Conservation (phyloP, 257 asterid species). For the Plantago ovata region DNA sequence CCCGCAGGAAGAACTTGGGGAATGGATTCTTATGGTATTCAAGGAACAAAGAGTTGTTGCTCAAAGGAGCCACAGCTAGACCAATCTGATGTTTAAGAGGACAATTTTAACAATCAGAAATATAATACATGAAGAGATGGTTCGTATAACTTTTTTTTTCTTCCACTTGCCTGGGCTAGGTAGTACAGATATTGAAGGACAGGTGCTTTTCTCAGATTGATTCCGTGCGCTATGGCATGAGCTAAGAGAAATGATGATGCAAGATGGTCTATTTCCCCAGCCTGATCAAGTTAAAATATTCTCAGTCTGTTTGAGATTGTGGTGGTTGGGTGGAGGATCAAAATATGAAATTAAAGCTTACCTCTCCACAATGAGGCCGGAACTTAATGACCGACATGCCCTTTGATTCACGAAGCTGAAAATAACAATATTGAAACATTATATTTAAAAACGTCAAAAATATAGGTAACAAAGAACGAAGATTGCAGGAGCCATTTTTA, state of each 20-base stretch:
- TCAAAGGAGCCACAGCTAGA: slow-evolving; percentile 95
- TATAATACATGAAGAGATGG: neutral
- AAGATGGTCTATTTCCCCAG: slow-evolving; percentile 96
- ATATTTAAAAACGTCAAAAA: neutral
- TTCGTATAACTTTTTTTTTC: slow-evolving; percentile 8
- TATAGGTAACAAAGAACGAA: neutral
- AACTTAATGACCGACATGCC: slow-evolving; percentile 93
- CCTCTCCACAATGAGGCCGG: slow-evolving; percentile 99
- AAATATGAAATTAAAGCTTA: slow-evolving; percentile 23
- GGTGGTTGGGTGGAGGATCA: neutral
- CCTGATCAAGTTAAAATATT: slow-evolving; percentile 44
- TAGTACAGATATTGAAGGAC: slow-evolving; percentile 90
- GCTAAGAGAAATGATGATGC: slow-evolving; percentile 89
- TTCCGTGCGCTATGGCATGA: slow-evolving; percentile 92
- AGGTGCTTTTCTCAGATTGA: slow-evolving; percentile 89
- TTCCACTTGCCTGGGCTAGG: slow-evolving; percentile 76
- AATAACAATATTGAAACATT: neutral
- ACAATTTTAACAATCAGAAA: slow-evolving; percentile 23
- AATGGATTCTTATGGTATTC: slow-evolving; percentile 97
- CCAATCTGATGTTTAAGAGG: slow-evolving; percentile 60
- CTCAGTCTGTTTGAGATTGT: slow-evolving; percentile 1
- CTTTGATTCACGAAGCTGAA: slow-evolving; percentile 95
- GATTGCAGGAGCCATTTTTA: neutral
- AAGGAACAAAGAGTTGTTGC: slow-evolving; percentile 91
- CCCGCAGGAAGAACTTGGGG: slow-evolving; percentile 89